Base-by-base conservation (phyloP, 164 flowering plant genomes). In the Annona squamosa region DNA sequence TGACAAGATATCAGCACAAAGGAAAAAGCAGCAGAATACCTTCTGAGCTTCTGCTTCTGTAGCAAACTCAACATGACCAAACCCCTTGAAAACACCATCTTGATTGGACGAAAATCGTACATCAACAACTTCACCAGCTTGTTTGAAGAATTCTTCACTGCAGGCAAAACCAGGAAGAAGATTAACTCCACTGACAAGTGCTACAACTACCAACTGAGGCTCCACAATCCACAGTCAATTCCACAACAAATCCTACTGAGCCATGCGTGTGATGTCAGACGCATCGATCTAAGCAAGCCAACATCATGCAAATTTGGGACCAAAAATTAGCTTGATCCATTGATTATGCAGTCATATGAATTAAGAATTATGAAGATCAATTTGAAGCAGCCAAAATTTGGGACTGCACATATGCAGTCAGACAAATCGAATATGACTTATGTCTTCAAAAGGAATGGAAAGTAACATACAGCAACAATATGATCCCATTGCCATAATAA, bases 41-140 rank as follows among this genome's bases (percentile, higher is more conserved):
- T 89, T 86, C 18, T 78, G 76, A 3, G 97, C 98, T 16, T 63
- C 88, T 74, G 81, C 94, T 12, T 76, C 87, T 7, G 92, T 77
- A n/a, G 85, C 86, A 84, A 93, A 95, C 74, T 95, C 97, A 78
- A 93, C 91, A 86, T 95, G 97, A 17, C 91, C 96, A 79, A 83
- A 95, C 17, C 99, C 99, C 78, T 74, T 91, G 63, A 87, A 85
- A 2, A 71, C 73, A 1, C 89, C 92, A 18, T 91, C 95, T 1
- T 63, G 66, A 66, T 82, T 73, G 5, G 76, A 61, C 6, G 93
- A 76, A 59, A 95, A 84, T 19, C 97, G 94, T 2, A 95, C 81
- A 57, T 85, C 91, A 13, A 80, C 87, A 78, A 91, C 72, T 77
- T 89, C 89, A 46, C 97, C 99, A 64, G 75, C 85, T 52, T 76